Base-by-base conservation (phyloP, 2,329 filamentous ascomycete genomes). In the Botrytis aclada region DNA sequence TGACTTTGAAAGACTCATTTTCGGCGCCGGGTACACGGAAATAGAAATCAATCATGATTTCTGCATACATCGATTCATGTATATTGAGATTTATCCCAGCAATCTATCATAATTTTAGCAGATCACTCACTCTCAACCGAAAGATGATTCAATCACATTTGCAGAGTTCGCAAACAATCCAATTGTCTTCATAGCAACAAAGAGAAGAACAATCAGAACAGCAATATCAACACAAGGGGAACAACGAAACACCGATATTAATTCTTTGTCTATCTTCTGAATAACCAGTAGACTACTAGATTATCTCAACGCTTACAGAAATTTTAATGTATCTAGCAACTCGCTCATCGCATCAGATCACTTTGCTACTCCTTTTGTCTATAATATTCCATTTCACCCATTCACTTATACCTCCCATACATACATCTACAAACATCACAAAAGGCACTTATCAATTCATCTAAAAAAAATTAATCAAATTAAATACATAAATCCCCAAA, bases 21-120 rank as follows among this genome's bases (percentile, higher is more conserved):
- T 37, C 18, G 9, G 1, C 2, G 0, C 14, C 0, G 1, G 18
- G 1, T 10, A 3, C 6, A 60, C 6, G 8, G 2, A 25, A 37
- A 22, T 7, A 10, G 8, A 34, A 60, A 10, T 5, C 4, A 60
- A 22, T 10, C 14, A 4, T 22, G 0, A 32, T 34, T 60, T 20
- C 1, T 34, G 1, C 32, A 2, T 32, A 9, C 3, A 9, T 29
- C 20, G 22, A 4, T 6, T n/a, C 4, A n/a, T 25, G 22, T 2
- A 45, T 25, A 22, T 47, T 47, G 22, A 47, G 20, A n/a, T n/a
- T 10, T 12, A 1, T 5, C 0, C 4, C 20, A 5, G 20, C 12
- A 12, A 47, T 10, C 9, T 47, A 9, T 12, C 20, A 47, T 47
- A 10, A 47, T 10, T 2, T 25, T 22, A 51, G 22, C 10, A 25